Percentiles rank a stretch among this genome's conserved stretches.
These are phyloP conservation scores for Schwanniomyces polymorphus DNA, from an alignment of 805 yeast genomes.

Conservation along the genomic window DNA sequence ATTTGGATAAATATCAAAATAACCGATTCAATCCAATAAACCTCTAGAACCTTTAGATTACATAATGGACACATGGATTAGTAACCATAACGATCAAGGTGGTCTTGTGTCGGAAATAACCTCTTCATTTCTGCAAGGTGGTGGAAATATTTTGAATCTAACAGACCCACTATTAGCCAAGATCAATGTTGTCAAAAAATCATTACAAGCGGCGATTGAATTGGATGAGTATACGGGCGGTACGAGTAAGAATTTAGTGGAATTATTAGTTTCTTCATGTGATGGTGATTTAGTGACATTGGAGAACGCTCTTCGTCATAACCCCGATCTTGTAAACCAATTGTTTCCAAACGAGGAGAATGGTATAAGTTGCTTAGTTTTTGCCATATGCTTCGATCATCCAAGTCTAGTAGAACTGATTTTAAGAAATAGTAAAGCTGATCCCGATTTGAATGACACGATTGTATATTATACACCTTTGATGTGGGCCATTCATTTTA, in stretches of 20 bases:
- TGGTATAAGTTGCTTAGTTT: conserved; percentile 41
- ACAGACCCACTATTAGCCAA: conserved; percentile 28
- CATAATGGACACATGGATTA: not conserved
- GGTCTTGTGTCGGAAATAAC: not conserved
- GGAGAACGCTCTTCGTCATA: conserved; percentile 21
- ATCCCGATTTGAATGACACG: conserved; percentile 52
- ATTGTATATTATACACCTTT: conserved; percentile 62
- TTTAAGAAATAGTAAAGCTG: conserved; percentile 41
- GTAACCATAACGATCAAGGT: not conserved
- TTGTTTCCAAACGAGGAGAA: conserved; percentile 23
- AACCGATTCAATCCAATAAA: not conserved
- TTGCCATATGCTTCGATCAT: conserved; percentile 56
- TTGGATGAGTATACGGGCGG: conserved; percentile 5
- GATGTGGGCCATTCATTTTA: conserved; percentile 83
- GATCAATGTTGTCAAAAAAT: conserved; percentile 26
- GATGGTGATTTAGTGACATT: conserved; percentile 38
- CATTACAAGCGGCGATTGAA: conserved; percentile 18
- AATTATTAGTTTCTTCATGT: conserved; percentile 31
- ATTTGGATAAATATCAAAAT: not conserved
- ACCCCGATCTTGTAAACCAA: conserved; percentile 20
- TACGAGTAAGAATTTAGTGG: conserved; percentile 13
- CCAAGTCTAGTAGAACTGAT: conserved; percentile 47
- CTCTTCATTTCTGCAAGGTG: not conserved
- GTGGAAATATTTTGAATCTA: conserved; percentile 11
- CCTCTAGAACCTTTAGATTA: not conserved